These are phyloP conservation scores for Colletotrichum phormii DNA, from an alignment of 2,329 filamentous ascomycete species.

Conservation along the genomic window DNA sequence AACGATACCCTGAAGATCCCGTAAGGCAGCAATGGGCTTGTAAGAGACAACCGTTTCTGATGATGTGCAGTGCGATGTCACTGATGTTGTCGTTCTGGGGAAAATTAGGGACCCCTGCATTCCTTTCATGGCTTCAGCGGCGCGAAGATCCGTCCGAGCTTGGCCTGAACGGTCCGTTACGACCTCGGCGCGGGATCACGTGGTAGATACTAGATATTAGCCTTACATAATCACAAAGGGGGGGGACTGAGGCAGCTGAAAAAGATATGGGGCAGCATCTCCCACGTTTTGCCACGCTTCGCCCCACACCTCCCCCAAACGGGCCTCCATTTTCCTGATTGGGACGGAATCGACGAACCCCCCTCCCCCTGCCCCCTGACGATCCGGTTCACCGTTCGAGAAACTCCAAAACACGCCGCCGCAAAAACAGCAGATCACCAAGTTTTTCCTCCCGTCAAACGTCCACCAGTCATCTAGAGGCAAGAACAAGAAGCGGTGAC, in stretches of 20 bases:
- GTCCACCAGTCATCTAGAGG: not conserved
- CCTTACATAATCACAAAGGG: not conserved
- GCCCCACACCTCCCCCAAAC: not conserved
- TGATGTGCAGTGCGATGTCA: not conserved
- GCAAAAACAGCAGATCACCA: not conserved
- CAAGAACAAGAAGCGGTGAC: not conserved
- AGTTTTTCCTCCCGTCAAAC: not conserved
- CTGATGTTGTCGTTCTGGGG: not conserved
- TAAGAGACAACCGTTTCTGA: not conserved
- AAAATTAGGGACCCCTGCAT: constrained; percentile 8
- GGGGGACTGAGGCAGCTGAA: not conserved
- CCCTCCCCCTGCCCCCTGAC: constrained; percentile 6
- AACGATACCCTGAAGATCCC: not conserved
- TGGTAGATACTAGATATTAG: not conserved
- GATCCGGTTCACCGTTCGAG: constrained; percentile 19
- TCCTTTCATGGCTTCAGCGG: constrained; percentile 9
- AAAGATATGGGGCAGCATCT: not conserved
- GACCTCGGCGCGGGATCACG: constrained; percentile 6
- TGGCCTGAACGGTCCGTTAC: not conserved
- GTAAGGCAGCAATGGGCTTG: not conserved
- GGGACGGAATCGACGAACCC: not conserved
- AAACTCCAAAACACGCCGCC: constrained; percentile 23
- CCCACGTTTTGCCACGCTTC: not conserved
- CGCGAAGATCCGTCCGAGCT: constrained; percentile 17
- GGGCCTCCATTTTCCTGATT: not conserved